Evolutionary conservation across 495 filamentous ascomycete genomes (phyloP), one percentile per base, ranked within the genome.

Genomic region (Neurospora sp.): DNA sequence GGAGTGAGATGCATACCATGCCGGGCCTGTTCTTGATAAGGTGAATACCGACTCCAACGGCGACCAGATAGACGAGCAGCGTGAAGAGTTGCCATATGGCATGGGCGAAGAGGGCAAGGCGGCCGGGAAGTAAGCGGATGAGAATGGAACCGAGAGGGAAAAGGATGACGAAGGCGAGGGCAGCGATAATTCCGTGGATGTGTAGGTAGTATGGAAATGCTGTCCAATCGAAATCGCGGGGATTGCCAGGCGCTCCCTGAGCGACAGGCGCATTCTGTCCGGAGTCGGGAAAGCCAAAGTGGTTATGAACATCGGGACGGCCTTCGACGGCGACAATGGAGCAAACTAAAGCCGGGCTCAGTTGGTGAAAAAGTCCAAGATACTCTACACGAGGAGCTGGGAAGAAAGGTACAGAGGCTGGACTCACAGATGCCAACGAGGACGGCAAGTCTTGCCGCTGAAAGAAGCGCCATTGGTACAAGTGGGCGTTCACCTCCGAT

Each of bases 21-120:
- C 75, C 74, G 9, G 74, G 78, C 4, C 77, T 71, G 39, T 71
- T 78, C 14, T 81, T 85, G 76, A 81, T 86, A 72, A 78, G 83
- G 39, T 80, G 81, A 14, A 93, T 82, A 6, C 92, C 92, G n/a
- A 92, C 42, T 5, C 83, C 90, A 10, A 89, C 82, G 2, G 88
- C 92, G 5, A 85, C 83, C 18, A 91, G 74, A 5, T 84, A 86
- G 0, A 89, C 69, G 8, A 80, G 42, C 37, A 87, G 81, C 11
- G 87, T 84, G 2, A 91, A 72, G 1, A 86, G 18, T 78, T 93
- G 92, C n/a, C 87, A 76, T 0, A 76, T 69, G 4, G 81, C 89
- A 79, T 93, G 92, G 5, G 88, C 70, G 39, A 77, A 75, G 10
- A 81, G 72, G 2, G 78, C 69, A 16, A 71, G 39, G 0, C 77